Percentiles rank a stretch among this genome's conserved stretches.
Conservation (phyloP, 305 asterid species). For the Fraxinus baroniana region DNA sequence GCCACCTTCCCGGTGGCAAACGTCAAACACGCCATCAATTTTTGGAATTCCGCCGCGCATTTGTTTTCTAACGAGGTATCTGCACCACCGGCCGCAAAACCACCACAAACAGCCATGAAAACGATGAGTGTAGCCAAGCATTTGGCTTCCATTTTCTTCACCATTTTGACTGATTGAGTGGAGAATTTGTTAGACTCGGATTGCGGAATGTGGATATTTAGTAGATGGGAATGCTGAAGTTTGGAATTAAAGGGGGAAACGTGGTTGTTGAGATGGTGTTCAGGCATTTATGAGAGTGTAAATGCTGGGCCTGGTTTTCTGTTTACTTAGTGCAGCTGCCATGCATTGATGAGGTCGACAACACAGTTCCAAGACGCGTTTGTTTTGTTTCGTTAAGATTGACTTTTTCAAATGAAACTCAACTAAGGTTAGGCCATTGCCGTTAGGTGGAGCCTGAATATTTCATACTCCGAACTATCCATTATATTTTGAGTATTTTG, state of each 20-base stretch:
- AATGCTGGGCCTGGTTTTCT: background rate
- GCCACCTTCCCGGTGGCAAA: constrained; percentile 66
- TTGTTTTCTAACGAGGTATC: constrained; percentile 30
- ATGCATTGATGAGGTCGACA: constrained; percentile 26
- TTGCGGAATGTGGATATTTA: background rate
- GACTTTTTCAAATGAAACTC: background rate
- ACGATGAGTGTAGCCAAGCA: constrained; percentile 11
- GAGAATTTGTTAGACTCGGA: background rate
- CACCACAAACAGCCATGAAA: constrained; percentile 12
- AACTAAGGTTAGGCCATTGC: too few species aligned
- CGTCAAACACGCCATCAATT: constrained; percentile 59
- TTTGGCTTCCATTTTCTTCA: constrained; percentile 7
- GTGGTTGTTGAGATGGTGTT: constrained; percentile 22
- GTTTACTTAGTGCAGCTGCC: background rate
- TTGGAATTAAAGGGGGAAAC: background rate
- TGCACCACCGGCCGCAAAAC: background rate
- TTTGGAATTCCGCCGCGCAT: constrained; percentile 56
- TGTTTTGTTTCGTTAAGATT: too few species aligned
- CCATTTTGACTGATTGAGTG: background rate
- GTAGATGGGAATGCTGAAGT: background rate
- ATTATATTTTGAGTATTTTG: too few species aligned
- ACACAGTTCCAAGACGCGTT: too few species aligned
- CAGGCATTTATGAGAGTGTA: constrained; percentile 16
- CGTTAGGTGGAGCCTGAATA: too few species aligned
- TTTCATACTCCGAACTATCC: too few species aligned